Evolutionary conservation across 352 stramenopile species (phyloP).

Genomic region (Pythium volutum): DNA sequence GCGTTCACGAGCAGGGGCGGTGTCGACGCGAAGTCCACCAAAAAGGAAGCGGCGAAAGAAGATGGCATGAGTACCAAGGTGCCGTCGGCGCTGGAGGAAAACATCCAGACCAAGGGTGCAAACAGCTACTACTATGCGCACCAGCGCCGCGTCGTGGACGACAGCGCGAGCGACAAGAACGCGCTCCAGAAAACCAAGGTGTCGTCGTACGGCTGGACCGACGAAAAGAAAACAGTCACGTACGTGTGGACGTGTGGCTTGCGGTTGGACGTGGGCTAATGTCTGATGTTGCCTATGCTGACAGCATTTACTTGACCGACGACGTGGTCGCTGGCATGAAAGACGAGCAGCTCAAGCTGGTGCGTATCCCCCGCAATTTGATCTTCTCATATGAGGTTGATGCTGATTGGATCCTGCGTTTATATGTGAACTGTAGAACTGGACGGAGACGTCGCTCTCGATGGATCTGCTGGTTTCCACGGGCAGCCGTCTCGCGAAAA

Average conservation of each 20-base stretch:
- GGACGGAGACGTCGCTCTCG: conserved; percentile 73
- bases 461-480: conserved; percentile 53
- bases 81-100: conserved; percentile 54
- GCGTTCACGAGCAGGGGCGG: conserved; percentile 3
- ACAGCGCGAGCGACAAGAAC: conserved; percentile 13
- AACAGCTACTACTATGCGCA: conserved; percentile 88
- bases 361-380: conserved; percentile 20
- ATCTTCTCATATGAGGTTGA: background rate
- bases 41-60: conserved; percentile 7
- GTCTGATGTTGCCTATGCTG: background rate
- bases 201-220: conserved; percentile 79
- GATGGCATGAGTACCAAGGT: conserved; percentile 2
- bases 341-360: conserved; percentile 60
- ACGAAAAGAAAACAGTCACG: conserved; percentile 66
- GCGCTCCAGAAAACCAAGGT: conserved; percentile 50
- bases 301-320: conserved; percentile 80
- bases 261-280: background rate
- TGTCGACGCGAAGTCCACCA: background rate
- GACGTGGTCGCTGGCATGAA: conserved; percentile 46
- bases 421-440: conserved; percentile 44
- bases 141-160: conserved; percentile 33
- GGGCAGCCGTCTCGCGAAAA: conserved; percentile 46
- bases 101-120: conserved; percentile 59
- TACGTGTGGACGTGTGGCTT: conserved; percentile 8
- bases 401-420: background rate